Base-by-base conservation (phyloP, 2,329 filamentous ascomycete genomes). In the Ciborinia camelliae region DNA sequence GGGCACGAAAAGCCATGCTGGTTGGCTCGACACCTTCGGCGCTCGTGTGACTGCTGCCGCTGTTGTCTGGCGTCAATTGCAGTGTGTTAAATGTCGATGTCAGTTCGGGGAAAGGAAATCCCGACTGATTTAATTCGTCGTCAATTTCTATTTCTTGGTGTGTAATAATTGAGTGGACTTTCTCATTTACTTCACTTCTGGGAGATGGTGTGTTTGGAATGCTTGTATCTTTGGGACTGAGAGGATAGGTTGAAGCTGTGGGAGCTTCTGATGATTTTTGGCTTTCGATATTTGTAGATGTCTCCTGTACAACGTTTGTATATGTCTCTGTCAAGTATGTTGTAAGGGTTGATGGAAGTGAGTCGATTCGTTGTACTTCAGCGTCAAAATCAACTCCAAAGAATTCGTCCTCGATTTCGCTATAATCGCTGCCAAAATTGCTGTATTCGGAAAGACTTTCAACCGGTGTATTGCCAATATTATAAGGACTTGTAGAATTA, bases 361-460 rank as follows among this genome's bases (percentile, higher is more conserved):
- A 71, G 54, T 73, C 70, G 23, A 68, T 68, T 68, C 70, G 68
- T 26, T 69, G 68, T 35, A 71, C 69, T 23, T 70, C 70, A 39
- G 68, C 70, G 67, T 71, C 71, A 52, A 75, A 75, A 69, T 75
- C 71, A n/a, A 75, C 73, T 12, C 73, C 73, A 48, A 73, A 72
- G 69, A 73, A 76, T 37, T 70, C 69, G 66, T 76, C 74, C 35
- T 72, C 72, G 32, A 69, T 43, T 9, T 73, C 71, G 59, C 69
- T 70, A 63, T 71, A 68, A 35, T 75, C 73, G 62, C 73, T 74
- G 35, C 71, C 70, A 64, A 72, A 72, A 48, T 67, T 70, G 64
- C 71, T 75, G 50, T 72, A 73, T 12, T 72, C 72, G 28, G 70
- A 73, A 35, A 69, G 43, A 53, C 70, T 72, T 50, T 73, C 73